Evolutionary conservation across 768 basidiomycete genomes (phyloP).

Genomic region (Tricholoma sp.): DNA sequence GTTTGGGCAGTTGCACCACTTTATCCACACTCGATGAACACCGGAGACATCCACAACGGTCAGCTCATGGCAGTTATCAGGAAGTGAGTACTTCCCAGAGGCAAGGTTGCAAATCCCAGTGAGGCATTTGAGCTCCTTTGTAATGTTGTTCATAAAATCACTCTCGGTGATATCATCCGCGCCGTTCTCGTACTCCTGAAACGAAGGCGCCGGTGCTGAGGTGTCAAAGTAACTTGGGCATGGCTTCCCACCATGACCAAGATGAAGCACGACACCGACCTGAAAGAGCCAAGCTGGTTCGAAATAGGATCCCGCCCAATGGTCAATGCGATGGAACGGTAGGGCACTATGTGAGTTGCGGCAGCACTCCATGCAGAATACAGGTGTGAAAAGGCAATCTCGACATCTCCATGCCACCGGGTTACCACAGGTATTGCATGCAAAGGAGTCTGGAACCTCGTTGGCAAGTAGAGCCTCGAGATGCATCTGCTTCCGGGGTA

Average conservation of each 20-base stretch:
- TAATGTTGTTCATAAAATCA: background rate
- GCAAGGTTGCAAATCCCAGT: no score
- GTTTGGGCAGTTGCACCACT: slow-evolving; percentile 2
- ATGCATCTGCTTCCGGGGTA: no score
- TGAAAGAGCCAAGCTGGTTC: slow-evolving; percentile 8
- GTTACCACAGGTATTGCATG: no score
- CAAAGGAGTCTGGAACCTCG: no score
- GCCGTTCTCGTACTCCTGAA: background rate
- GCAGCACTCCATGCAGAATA: background rate
- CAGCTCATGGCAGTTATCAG: background rate
- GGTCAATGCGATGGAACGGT: slow-evolving; percentile 12
- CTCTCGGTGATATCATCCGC: background rate
- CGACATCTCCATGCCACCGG: background rate
- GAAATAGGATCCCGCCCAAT: slow-evolving; percentile 14
- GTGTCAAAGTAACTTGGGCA: background rate
- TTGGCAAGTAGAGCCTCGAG: no score
- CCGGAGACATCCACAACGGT: background rate
- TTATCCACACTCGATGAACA: background rate
- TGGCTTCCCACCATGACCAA: background rate
- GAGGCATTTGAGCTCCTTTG: background rate
- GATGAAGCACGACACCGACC: slow-evolving; percentile 3
- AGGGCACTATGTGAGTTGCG: background rate
- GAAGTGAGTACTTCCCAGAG: no score
- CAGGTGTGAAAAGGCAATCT: background rate
- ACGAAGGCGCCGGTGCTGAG: background rate